A percentile compares a stretch with the other conserved stretches of the same genome.
These are phyloP conservation scores for Solidago caesia DNA, from an alignment of 129 eudicot genomes.

Conservation along the genomic window DNA sequence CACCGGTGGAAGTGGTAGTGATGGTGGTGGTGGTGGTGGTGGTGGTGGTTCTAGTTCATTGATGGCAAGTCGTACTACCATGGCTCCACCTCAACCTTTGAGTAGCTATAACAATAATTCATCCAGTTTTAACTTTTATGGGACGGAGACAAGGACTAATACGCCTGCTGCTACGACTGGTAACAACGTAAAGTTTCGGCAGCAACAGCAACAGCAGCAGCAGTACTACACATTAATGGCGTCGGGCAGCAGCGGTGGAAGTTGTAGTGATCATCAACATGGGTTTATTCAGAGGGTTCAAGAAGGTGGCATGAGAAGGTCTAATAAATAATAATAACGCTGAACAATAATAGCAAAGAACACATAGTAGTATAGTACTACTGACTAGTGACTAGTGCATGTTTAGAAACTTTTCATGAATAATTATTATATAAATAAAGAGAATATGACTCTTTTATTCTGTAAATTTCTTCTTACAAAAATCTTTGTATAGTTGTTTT, in stretches of 20 bases:
- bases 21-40: slow-evolving; percentile 45
- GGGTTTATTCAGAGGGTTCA: slow-evolving; percentile 34
- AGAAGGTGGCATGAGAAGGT: neutral
- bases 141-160: slow-evolving; percentile 17
- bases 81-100: slow-evolving; percentile 11
- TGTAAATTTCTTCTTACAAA: too few relatives aligned
- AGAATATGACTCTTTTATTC: too few relatives aligned
- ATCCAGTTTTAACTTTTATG: slow-evolving; percentile 30
- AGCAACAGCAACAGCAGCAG: slow-evolving; percentile 27
- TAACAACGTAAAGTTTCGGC: slow-evolving; percentile 33
- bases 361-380: too few relatives aligned
- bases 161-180: slow-evolving; percentile 11
- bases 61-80: slow-evolving; percentile 14
- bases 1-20: slow-evolving; percentile 48
- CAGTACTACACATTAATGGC: slow-evolving; percentile 19
- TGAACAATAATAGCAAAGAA: too few relatives aligned
- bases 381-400: too few relatives aligned
- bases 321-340: too few relatives aligned
- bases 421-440: too few relatives aligned
- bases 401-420: too few relatives aligned
- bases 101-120: slow-evolving; percentile 17
- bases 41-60: slow-evolving; percentile 11
- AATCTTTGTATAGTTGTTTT: too few relatives aligned
- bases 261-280: slow-evolving; percentile 30
- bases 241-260: slow-evolving; percentile 16